Percentiles rank a stretch among this genome's conserved stretches.
These are phyloP conservation scores for Diaporthe vaccinii DNA, from an alignment of 2,329 filamentous ascomycete genomes.

Conservation along the genomic window DNA sequence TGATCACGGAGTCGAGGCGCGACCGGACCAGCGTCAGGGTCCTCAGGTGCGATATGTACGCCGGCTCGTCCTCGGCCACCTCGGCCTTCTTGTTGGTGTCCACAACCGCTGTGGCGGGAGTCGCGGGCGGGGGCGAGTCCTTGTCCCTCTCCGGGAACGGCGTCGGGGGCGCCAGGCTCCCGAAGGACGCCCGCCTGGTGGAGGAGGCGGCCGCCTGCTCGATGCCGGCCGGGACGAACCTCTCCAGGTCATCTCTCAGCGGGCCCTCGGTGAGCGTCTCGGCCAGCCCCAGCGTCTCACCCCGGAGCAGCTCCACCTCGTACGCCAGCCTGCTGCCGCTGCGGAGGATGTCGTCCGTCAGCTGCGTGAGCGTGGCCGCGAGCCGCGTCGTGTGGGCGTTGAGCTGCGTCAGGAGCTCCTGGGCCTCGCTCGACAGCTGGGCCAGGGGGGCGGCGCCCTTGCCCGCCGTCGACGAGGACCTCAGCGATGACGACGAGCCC, in stretches of 20 bases:
- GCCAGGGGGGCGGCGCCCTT: constrained; percentile 70
- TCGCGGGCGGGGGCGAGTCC: constrained; percentile 40
- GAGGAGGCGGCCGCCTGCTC: constrained; percentile 47
- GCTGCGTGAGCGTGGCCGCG: constrained; percentile 83
- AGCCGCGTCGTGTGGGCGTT: constrained; percentile 89
- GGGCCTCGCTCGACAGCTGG: constrained; percentile 85
- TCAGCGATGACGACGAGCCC: constrained; percentile 50
- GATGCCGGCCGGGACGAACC: constrained; percentile 74
- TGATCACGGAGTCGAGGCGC: constrained; percentile 90
- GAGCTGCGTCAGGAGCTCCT: constrained; percentile 87
- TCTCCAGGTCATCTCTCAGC: constrained; percentile 78
- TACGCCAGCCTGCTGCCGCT: constrained; percentile 91
- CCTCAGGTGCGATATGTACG: constrained; percentile 82
- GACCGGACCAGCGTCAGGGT: constrained; percentile 85
- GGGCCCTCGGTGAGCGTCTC: constrained; percentile 75
- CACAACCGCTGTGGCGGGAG: constrained; percentile 22
- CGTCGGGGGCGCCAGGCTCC: constrained; percentile 45
- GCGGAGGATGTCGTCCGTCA: constrained; percentile 95
- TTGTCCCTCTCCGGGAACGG: constrained; percentile 39
- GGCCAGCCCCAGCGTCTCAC: constrained; percentile 84
- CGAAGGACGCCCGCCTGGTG: constrained; percentile 41
- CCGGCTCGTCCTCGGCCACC: constrained; percentile 62
- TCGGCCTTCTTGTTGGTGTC: constrained; percentile 4
- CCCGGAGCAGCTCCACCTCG: constrained; percentile 92
- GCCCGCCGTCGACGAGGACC: constrained; percentile 45